Evolutionary conservation across 768 basidiomycete genomes (phyloP).

Genomic region (Kwoniella sp.): DNA sequence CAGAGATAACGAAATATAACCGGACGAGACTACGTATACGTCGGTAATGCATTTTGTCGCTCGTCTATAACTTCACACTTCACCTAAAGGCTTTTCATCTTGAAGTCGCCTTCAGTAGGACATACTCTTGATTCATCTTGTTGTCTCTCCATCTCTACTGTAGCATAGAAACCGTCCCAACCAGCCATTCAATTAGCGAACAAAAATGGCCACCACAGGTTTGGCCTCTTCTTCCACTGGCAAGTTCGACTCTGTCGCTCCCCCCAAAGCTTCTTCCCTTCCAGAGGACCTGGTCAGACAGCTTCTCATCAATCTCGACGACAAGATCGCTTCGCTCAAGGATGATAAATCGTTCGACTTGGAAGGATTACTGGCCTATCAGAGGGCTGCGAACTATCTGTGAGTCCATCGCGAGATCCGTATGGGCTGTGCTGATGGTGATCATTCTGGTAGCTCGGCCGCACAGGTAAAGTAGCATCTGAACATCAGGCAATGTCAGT

Average conservation of each 20-base stretch:
- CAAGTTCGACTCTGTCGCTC: constrained; percentile 57
- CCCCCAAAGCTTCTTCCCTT: constrained; percentile 70
- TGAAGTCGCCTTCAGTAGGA: too few species aligned
- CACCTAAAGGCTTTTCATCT: too few species aligned
- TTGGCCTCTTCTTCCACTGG: constrained; percentile 40
- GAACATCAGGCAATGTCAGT: background rate
- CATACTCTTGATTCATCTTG: too few species aligned
- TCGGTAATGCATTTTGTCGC: too few species aligned
- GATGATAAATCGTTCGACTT: constrained; percentile 60
- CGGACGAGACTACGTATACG: too few species aligned
- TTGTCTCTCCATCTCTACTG: background rate
- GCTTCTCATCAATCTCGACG: constrained; percentile 61
- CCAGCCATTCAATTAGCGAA: background rate
- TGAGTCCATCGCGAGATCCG: constrained; percentile 19
- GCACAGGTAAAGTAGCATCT: constrained; percentile 25
- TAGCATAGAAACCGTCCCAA: background rate
- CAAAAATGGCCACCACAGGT: constrained; percentile 47
- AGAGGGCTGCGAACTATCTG: constrained; percentile 52
- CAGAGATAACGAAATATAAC: too few species aligned
- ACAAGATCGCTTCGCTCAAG: constrained; percentile 60
- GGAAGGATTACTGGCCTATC: constrained; percentile 53
- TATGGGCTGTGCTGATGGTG: constrained; percentile 6
- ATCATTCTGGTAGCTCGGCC: constrained; percentile 21
- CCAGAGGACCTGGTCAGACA: constrained; percentile 63
- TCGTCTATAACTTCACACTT: background rate